phyloP scores from a whole-genome alignment of 331 rosid species.

The Quercus phellos region DNA sequence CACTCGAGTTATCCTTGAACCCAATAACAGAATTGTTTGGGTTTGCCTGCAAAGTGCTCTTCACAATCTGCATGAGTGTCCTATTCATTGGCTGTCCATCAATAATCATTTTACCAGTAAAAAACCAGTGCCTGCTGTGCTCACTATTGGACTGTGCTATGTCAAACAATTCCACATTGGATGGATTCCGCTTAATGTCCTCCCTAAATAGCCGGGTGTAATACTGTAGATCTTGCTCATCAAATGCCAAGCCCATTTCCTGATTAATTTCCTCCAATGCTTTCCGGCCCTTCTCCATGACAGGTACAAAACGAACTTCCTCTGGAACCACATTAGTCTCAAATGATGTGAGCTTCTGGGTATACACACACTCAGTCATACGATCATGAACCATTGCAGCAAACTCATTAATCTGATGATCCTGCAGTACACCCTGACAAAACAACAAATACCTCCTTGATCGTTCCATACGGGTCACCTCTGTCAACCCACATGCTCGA shows the following conservation, averaged over 20 bases:
- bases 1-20: slow-evolving; percentile 93
- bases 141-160: slow-evolving; percentile 91
- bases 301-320: slow-evolving; percentile 55
- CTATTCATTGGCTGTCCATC: slow-evolving; percentile 63
- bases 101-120: slow-evolving; percentile 64
- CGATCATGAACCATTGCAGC: slow-evolving; percentile 70
- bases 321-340: slow-evolving; percentile 59
- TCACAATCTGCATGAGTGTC: slow-evolving; percentile 91
- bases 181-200: slow-evolving; percentile 75
- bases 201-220: slow-evolving; percentile 76
- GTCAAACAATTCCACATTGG: slow-evolving; percentile 80
- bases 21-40: slow-evolving; percentile 82
- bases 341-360: slow-evolving; percentile 61
- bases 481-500: slow-evolving; percentile 77
- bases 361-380: slow-evolving; percentile 81
- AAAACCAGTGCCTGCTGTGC: slow-evolving; percentile 95
- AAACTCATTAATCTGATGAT: slow-evolving; percentile 58
- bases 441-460: slow-evolving; percentile 75
- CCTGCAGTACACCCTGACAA: slow-evolving; percentile 42
- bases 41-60: slow-evolving; percentile 73
- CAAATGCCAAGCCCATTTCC: slow-evolving; percentile 87
- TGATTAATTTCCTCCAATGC: slow-evolving; percentile 79
- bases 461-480: slow-evolving; percentile 74
- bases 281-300: slow-evolving; percentile 71
- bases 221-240: slow-evolving; percentile 77